These are phyloP conservation scores for Chlamydomonas urium DNA, from an alignment of 139 green algal genomes.

Conservation along the genomic window DNA sequence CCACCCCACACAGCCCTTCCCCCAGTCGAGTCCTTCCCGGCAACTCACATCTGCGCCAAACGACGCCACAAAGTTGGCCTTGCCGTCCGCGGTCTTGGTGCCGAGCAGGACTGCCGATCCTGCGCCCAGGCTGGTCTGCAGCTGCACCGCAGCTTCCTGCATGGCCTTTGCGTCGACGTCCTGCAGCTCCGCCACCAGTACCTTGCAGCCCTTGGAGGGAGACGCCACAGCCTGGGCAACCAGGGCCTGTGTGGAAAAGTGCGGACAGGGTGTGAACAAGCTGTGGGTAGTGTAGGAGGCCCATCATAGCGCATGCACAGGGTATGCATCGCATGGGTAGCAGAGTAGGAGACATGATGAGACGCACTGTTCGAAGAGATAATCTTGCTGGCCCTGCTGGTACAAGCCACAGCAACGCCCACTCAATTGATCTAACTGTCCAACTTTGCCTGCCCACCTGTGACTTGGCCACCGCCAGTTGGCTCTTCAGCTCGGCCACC, in stretches of 20 bases:
- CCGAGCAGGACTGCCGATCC: constrained; percentile 72
- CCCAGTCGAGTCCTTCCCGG: neutral
- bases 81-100: constrained; percentile 29
- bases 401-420: too few species aligned
- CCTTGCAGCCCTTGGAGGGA: constrained; percentile 31
- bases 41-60: constrained; percentile 45
- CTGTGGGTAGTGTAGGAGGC: too few species aligned
- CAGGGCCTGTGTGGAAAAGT: too few species aligned
- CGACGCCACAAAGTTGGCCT: constrained; percentile 72
- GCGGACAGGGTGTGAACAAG: too few species aligned
- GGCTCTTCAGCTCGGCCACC: constrained; percentile 50
- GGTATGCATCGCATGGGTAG: too few species aligned
- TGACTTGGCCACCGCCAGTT: constrained; percentile 72
- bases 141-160: constrained; percentile 63
- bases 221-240: constrained; percentile 27
- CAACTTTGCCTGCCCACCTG: too few species aligned
- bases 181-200: constrained; percentile 70
- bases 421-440: too few species aligned
- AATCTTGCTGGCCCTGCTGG: too few species aligned
- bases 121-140: constrained; percentile 62
- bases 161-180: constrained; percentile 73
- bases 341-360: too few species aligned
- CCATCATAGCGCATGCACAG: too few species aligned
- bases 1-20: too few species aligned
- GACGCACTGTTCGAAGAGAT: too few species aligned